phyloP scores from a whole-genome alignment of 306 rosid species.

The Luffa acutangula region DNA sequence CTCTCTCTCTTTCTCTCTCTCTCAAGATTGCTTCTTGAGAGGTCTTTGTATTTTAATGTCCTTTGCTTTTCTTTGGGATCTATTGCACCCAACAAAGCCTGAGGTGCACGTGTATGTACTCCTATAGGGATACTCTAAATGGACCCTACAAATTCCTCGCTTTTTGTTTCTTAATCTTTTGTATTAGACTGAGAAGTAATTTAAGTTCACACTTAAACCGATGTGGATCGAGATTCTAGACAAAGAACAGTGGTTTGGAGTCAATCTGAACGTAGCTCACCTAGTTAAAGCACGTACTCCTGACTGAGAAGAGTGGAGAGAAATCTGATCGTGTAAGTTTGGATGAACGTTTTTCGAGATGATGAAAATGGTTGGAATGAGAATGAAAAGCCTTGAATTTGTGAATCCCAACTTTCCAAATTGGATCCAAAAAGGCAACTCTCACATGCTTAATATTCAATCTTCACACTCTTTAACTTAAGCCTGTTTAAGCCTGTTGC shows the following conservation, averaged over 20 bases:
- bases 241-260: neutral
- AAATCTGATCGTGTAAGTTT: neutral
- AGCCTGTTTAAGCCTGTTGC: neutral
- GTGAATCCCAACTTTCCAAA: slow-evolving; percentile 1
- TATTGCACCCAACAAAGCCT: neutral
- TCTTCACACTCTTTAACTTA: neutral
- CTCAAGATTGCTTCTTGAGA: neutral
- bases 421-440: neutral
- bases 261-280: neutral
- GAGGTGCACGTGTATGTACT: neutral
- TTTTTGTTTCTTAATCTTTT: neutral
- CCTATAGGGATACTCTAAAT: neutral
- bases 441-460: neutral
- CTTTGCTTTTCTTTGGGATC: neutral
- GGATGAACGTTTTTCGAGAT: neutral
- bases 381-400: neutral
- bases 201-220: neutral
- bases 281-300: neutral
- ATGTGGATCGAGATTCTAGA: neutral
- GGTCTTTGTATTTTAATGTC: neutral
- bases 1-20: neutral
- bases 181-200: neutral
- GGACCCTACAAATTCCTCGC: neutral
- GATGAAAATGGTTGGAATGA: neutral
- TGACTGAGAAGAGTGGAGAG: neutral